Conservation (phyloP, 176 grass and related monocot genomes). For the Poa annua region DNA sequence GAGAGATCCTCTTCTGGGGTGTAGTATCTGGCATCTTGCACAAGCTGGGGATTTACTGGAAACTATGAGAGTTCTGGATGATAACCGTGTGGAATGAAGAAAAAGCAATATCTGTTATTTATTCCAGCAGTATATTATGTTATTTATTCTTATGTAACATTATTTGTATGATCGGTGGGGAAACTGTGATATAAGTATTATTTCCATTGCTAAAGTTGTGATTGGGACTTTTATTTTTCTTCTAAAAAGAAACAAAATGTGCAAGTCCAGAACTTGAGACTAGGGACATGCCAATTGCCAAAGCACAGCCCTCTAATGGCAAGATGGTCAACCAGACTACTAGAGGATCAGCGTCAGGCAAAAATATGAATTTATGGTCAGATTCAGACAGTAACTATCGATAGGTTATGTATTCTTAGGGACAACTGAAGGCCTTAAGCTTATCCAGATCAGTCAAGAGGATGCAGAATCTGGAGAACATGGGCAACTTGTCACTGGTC, state of each 20-base stretch:
- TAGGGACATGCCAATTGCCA: background rate
- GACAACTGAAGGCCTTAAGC: conserved; percentile 6
- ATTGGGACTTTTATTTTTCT: background rate
- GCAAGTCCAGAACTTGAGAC: background rate
- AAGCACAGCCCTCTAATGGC: background rate
- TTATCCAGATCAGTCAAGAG: conserved; percentile 10
- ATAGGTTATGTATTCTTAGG: background rate
- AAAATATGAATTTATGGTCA: background rate
- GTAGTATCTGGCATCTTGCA: conserved; percentile 61
- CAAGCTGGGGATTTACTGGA: conserved; percentile 66
- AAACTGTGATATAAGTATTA: background rate
- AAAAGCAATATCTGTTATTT: background rate
- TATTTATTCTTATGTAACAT: conserved; percentile 2
- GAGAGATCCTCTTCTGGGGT: conserved; percentile 75
- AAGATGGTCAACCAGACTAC: conserved; percentile 1
- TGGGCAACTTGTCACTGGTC: conserved; percentile 30
- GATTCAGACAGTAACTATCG: background rate
- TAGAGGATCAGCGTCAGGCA: too few relatives aligned
- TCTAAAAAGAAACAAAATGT: background rate
- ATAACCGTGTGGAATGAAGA: background rate
- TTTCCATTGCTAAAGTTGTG: background rate
- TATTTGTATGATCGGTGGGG: background rate
- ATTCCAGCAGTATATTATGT: background rate
- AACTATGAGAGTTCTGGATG: conserved; percentile 43
- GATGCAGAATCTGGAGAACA: conserved; percentile 34